phyloP scores from a whole-genome alignment of 371 early-diverging fungal species.

The Batkoa obscura region DNA sequence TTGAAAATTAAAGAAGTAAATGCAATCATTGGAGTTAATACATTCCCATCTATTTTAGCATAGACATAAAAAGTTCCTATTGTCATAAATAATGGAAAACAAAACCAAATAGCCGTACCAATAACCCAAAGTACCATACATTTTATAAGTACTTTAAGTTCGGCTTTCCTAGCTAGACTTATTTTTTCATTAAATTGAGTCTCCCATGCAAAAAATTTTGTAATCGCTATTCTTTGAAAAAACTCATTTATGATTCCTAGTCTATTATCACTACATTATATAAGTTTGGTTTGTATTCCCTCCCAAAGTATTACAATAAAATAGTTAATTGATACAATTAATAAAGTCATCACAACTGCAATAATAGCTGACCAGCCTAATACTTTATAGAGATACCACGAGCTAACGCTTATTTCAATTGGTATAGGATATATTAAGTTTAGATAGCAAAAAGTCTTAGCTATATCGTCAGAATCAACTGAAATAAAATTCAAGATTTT shows the following conservation, averaged over 20 bases:
- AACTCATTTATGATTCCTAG: slow-evolving; percentile 24
- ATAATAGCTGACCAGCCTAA: slow-evolving; percentile 27
- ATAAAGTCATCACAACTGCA: slow-evolving; percentile 21
- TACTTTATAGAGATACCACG: slow-evolving; percentile 23
- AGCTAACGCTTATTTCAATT: slow-evolving; percentile 21
- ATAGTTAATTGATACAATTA: slow-evolving; percentile 26
- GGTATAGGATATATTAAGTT: slow-evolving; percentile 29
- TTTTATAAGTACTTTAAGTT: slow-evolving; percentile 20
- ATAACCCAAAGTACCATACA: slow-evolving; percentile 23
- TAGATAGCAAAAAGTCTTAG: slow-evolving; percentile 18
- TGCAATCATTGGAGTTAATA: slow-evolving; percentile 35
- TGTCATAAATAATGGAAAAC: slow-evolving; percentile 34
- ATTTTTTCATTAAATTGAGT: slow-evolving; percentile 26
- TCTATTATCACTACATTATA: slow-evolving; percentile 20
- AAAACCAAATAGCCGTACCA: slow-evolving; percentile 18
- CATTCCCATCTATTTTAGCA: slow-evolving; percentile 27
- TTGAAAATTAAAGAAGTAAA: slow-evolving; percentile 38
- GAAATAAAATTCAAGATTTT: slow-evolving; percentile 71
- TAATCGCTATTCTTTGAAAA: slow-evolving; percentile 39
- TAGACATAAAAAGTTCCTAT: slow-evolving; percentile 29
- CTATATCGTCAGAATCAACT: slow-evolving; percentile 40
- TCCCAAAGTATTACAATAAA: slow-evolving; percentile 27
- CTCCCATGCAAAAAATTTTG: slow-evolving; percentile 54
- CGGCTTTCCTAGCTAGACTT: slow-evolving; percentile 21
- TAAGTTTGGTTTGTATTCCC: slow-evolving; percentile 5